Percentiles rank a stretch among this genome's conserved stretches.
phyloP scores from a whole-genome alignment of 768 basidiomycete genomes.

The Leccinellum albellum region DNA sequence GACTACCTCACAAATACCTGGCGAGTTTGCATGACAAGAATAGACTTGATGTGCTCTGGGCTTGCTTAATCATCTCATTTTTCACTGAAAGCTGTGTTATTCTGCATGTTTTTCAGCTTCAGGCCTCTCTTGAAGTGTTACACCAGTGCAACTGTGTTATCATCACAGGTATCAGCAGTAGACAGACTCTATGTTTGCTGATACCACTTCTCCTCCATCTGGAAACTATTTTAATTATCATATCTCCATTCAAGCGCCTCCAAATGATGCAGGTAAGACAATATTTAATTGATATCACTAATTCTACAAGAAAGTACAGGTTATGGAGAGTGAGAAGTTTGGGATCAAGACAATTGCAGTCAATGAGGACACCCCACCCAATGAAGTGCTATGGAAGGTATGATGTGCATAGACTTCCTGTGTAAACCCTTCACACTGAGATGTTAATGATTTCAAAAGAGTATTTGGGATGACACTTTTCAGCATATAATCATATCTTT shows the following conservation, averaged over 20 bases:
- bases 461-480: background rate
- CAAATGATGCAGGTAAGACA: background rate
- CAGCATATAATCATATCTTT: background rate
- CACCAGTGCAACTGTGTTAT: too few relatives aligned
- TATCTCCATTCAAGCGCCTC: background rate
- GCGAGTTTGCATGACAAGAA: background rate
- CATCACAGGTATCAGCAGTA: too few relatives aligned
- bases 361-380: background rate
- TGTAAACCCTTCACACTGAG: too few relatives aligned
- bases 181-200: too few relatives aligned
- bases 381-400: background rate
- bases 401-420: too few relatives aligned
- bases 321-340: background rate
- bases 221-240: background rate
- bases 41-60: background rate
- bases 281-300: background rate
- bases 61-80: background rate
- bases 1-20: background rate
- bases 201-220: background rate
- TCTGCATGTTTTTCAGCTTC: background rate
- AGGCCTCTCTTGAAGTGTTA: too few relatives aligned
- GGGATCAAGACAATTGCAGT: background rate
- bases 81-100: background rate
- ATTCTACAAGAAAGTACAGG: background rate
- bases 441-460: too few relatives aligned